Conservation (phyloP, 768 basidiomycete species). For the Serendipita sp. region DNA sequence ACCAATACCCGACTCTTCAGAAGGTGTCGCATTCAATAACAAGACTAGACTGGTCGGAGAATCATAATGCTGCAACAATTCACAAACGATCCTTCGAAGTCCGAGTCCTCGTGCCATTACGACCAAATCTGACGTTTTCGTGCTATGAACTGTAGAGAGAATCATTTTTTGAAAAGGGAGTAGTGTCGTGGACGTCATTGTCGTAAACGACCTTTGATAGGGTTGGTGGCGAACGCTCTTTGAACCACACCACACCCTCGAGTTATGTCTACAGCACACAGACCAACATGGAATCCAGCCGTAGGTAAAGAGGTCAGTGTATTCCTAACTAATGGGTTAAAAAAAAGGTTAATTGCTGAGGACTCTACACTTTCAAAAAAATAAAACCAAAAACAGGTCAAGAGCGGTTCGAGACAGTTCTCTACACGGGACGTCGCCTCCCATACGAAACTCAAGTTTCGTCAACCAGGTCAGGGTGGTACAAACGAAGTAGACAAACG, state of each 20-base stretch:
- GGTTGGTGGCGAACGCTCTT: not conserved
- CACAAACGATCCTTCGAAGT: conserved; percentile 65
- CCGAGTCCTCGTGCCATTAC: conserved; percentile 85
- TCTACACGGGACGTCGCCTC: conserved; percentile 88
- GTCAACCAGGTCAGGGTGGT: conserved; percentile 86
- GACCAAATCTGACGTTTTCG: conserved; percentile 26
- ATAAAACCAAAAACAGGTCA: conserved; percentile 26
- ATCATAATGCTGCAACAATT: conserved; percentile 85
- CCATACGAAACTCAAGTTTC: conserved; percentile 96
- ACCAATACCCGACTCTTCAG: conserved; percentile 60
- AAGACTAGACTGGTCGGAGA: conserved; percentile 68
- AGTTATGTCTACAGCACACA: conserved; percentile 75
- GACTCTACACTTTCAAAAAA: too few relatives aligned
- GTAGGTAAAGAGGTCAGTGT: conserved; percentile 54
- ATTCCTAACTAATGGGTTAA: not conserved
- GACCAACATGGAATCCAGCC: conserved; percentile 95
- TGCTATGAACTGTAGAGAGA: conserved; percentile 21
- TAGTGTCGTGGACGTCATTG: conserved; percentile 13
- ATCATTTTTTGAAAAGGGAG: conserved; percentile 23
- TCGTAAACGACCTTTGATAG: not conserved
- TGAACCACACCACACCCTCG: not conserved
- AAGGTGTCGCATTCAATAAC: conserved; percentile 65
- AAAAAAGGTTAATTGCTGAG: not conserved
- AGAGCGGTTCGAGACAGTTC: conserved; percentile 82
- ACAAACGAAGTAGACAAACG: conserved; percentile 54